Evolutionary conservation across 192 early-diverging fungal species (phyloP).

Genomic region (Rhizophagus prolifer): DNA sequence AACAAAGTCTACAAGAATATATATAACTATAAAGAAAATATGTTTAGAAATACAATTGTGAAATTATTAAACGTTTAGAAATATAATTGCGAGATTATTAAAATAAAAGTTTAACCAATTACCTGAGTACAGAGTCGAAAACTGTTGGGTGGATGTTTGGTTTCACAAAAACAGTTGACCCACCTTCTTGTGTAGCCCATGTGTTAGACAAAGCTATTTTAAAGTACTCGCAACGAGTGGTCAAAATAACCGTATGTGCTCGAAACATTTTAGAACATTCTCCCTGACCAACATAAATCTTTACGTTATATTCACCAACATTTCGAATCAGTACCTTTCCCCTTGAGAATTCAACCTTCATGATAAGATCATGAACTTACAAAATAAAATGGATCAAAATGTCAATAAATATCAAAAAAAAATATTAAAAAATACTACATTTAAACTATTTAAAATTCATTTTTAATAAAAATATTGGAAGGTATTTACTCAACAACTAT

Average conservation of each 20-base stretch:
- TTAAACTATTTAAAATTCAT: too few species aligned
- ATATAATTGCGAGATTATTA: not conserved
- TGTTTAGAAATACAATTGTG: not conserved
- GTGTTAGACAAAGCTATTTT: constrained; percentile 9
- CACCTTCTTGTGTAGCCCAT: not conserved
- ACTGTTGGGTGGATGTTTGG: not conserved
- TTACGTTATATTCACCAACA: not conserved
- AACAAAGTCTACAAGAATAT: not conserved
- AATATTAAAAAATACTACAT: too few species aligned
- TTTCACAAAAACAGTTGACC: not conserved
- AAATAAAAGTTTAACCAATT: not conserved
- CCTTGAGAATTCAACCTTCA: not conserved
- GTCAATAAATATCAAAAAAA: too few species aligned
- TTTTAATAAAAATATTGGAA: too few species aligned
- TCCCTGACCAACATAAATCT: not conserved
- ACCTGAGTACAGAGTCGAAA: not conserved
- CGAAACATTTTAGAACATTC: not conserved
- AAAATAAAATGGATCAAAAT: not conserved
- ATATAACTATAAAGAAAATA: not conserved
- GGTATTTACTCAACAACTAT: too few species aligned
- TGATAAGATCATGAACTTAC: not conserved
- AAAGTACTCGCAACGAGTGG: not conserved
- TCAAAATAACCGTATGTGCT: not conserved
- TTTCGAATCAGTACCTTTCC: not conserved
- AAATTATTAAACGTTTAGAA: not conserved